Base-by-base conservation (phyloP, 306 rosid species). In the Ceratonia siliqua region DNA sequence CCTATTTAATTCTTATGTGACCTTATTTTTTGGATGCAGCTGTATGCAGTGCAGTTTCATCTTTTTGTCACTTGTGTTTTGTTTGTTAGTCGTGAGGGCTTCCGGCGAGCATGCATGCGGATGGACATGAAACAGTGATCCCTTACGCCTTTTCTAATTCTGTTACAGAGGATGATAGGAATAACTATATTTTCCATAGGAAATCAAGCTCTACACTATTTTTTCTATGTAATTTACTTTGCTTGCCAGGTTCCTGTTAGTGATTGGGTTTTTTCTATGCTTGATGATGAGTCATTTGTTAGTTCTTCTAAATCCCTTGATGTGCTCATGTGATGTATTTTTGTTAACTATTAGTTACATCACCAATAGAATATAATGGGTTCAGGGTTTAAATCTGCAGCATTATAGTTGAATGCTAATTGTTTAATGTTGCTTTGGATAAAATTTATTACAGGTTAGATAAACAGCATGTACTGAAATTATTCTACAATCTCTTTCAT, bases 51-150 rank as follows among this genome's bases (percentile, higher is more conserved):
- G 75, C 98, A 91, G 78, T 94, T 94, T 87, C 96, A 92, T 58
- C 91, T 94, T 27, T 87, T 94, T 72, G 91, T 91, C 74, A 91
- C 96, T 18, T 91, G 98, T 58, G 81, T 94, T 59, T 81, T 94
- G 83, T 94, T 94, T 83, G 96, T 94, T 68, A 94, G 98, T 52
- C 92, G 98, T 30, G 98, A 94, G 89, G 98, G 98, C 61, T 89
- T 94, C 79, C 91, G 95, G 57, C 87, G 97, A 64, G 98, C 97
- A 48, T 91, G 97, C 88, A 53, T 94, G 87, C 85, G 98, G 52
- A 79, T 83, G 72, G 97, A 91, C 80, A 79, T 91, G 74, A 86
- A 82, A 73, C 11, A 92, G 98, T 94, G 70, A 81, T 33, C 70
- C 66, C 52, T 62, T 28, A 63, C 42, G 30, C 55, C 58, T 58